These are phyloP conservation scores for Cryphonectria carpinicola DNA, from an alignment of 2,329 filamentous ascomycete species.

Conservation along the genomic window DNA sequence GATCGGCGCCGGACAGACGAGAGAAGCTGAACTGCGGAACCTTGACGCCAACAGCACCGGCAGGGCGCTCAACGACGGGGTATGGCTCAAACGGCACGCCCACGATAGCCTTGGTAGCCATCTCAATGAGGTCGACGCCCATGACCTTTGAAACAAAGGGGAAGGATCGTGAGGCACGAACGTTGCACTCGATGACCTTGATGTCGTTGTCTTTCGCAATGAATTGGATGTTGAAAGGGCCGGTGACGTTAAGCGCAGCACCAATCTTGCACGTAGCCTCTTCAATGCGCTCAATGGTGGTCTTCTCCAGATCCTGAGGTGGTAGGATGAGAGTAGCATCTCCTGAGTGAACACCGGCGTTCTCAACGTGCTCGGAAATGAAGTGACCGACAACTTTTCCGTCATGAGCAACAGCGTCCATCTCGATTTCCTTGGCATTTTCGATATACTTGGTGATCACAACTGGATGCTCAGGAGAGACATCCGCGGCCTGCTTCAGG, in stretches of 20 bases:
- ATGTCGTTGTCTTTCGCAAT: conserved; percentile 99
- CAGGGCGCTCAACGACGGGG: conserved; percentile 73
- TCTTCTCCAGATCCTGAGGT: conserved; percentile 86
- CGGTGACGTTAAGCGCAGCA: conserved; percentile 90
- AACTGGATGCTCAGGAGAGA: conserved; percentile 93
- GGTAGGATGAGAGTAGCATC: conserved; percentile 95
- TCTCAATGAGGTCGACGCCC: conserved; percentile 95
- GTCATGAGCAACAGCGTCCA: conserved; percentile 94
- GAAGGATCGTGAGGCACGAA: conserved; percentile 93
- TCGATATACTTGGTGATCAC: conserved; percentile 99
- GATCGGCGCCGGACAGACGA: conserved; percentile 91
- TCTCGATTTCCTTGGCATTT: conserved; percentile 98
- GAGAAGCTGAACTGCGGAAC: conserved; percentile 99
- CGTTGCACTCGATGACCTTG: conserved; percentile 99
- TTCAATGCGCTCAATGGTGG: conserved; percentile 88
- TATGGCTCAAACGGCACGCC: conserved; percentile 81
- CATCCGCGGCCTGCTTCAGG: conserved; percentile 86
- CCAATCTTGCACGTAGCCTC: conserved; percentile 96
- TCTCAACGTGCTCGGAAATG: conserved; percentile 98
- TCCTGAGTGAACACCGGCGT: conserved; percentile 97
- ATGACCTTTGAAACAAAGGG: conserved; percentile 99
- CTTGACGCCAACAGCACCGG: conserved; percentile 92
- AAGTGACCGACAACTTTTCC: conserved; percentile 93
- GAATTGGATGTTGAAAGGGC: conserved; percentile 98
- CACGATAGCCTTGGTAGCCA: conserved; percentile 98